Conservation (phyloP, 2,329 filamentous ascomycete species). For the Corinectria fuckeliana region DNA sequence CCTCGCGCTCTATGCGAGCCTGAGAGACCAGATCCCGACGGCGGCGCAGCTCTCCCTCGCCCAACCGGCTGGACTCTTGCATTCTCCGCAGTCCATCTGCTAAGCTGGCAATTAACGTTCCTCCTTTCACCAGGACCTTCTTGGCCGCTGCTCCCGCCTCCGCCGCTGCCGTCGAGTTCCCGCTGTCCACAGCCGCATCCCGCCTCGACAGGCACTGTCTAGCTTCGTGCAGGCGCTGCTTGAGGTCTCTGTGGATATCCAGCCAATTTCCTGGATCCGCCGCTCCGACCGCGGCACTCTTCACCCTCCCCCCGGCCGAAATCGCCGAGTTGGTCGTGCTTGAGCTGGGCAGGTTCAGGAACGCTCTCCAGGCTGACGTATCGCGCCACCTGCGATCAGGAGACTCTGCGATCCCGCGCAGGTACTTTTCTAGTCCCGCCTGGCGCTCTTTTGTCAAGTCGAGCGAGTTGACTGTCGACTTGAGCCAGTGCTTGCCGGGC, state of each 20-base stretch:
- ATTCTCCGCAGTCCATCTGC: conserved; percentile 69
- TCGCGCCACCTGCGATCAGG: conserved; percentile 81
- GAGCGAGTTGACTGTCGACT: conserved; percentile 72
- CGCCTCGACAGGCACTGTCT: conserved; percentile 72
- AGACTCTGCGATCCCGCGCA: conserved; percentile 73
- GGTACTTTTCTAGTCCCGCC: conserved; percentile 70
- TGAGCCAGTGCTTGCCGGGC: conserved; percentile 79
- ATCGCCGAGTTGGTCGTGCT: conserved; percentile 57
- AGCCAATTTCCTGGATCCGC: conserved; percentile 75
- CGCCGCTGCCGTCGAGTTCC: conserved; percentile 52
- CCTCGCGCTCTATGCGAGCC: conserved; percentile 76
- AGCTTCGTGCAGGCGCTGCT: conserved; percentile 67
- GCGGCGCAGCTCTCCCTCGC: conserved; percentile 76
- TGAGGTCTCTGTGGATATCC: conserved; percentile 77
- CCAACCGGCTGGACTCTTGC: conserved; percentile 62
- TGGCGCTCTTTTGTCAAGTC: conserved; percentile 76
- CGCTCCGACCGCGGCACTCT: conserved; percentile 49
- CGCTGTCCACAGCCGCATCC: conserved; percentile 58
- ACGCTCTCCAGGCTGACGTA: conserved; percentile 73
- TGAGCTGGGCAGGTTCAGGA: conserved; percentile 70
- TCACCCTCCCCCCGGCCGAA: conserved; percentile 53
- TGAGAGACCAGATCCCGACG: conserved; percentile 73
- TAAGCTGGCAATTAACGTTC: conserved; percentile 66
- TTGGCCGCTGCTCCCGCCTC: conserved; percentile 79
- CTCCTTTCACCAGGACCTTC: conserved; percentile 72